These are phyloP conservation scores for Epithele typhae DNA, from an alignment of 768 basidiomycete genomes.

Conservation along the genomic window DNA sequence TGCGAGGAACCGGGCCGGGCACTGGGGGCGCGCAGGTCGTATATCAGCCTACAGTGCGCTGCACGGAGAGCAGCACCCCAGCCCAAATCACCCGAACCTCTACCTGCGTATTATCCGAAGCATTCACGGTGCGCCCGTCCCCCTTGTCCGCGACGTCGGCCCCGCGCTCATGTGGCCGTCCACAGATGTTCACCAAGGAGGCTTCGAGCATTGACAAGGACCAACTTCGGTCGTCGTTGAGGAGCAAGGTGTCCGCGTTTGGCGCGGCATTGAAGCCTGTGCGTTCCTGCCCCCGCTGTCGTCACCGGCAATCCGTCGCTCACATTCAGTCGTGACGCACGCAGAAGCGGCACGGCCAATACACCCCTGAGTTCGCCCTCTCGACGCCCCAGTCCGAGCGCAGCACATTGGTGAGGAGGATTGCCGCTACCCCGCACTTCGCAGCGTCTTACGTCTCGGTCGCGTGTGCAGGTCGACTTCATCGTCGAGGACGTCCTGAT, in stretches of 20 bases:
- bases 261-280: slow-evolving; percentile 20
- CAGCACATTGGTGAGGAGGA: slow-evolving; percentile 24
- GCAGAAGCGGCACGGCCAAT: slow-evolving; percentile 12
- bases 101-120: slow-evolving; percentile 23
- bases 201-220: slow-evolving; percentile 16
- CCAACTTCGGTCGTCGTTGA: slow-evolving; percentile 20
- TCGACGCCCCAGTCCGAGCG: slow-evolving; percentile 24
- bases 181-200: slow-evolving; percentile 9
- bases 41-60: slow-evolving; percentile 14
- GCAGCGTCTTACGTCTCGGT: not conserved
- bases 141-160: slow-evolving; percentile 3
- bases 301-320: not conserved
- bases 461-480: slow-evolving; percentile 19
- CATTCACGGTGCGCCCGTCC: slow-evolving; percentile 15
- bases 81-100: slow-evolving; percentile 23
- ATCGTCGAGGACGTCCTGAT: slow-evolving; percentile 8
- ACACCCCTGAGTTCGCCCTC: slow-evolving; percentile 9
- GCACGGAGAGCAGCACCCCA: slow-evolving; percentile 7
- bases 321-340: not conserved
- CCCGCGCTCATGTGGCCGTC: slow-evolving; percentile 3
- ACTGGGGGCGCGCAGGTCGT: slow-evolving; percentile 6
- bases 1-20: slow-evolving; percentile 13
- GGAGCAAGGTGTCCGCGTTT: slow-evolving; percentile 18
- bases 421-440: not conserved
- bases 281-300: slow-evolving; percentile 11